These are phyloP conservation scores for Pontederia paniculata DNA, from an alignment of 176 grass and related monocot species.

Conservation along the genomic window DNA sequence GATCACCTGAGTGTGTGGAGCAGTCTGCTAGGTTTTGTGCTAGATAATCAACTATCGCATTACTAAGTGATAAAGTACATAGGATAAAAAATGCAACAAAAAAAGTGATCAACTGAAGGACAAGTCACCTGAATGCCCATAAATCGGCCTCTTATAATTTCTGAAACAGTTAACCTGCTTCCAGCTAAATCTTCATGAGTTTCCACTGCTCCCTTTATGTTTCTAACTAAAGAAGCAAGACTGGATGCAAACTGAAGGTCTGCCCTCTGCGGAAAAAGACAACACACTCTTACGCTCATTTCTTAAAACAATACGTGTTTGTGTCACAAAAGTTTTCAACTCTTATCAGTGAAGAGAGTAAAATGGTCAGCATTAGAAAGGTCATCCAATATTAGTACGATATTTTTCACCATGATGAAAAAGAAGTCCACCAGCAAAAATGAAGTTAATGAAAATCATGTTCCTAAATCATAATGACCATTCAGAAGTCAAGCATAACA, in stretches of 20 bases:
- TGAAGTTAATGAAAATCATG: background rate
- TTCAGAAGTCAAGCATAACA: too few species aligned
- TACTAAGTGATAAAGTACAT: background rate
- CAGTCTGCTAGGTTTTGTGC: too few species aligned
- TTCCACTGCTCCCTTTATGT: slow-evolving; percentile 40
- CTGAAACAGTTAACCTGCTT: slow-evolving; percentile 31
- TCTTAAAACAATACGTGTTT: background rate
- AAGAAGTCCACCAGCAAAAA: background rate
- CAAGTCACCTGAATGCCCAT: slow-evolving; percentile 69
- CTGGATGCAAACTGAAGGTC: slow-evolving; percentile 66
- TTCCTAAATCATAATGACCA: background rate
- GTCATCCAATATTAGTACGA: background rate
- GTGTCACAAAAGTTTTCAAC: slow-evolving; percentile 4
- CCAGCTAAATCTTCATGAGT: slow-evolving; percentile 71
- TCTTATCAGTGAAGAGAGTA: background rate
- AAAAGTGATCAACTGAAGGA: slow-evolving; percentile 10
- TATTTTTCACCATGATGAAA: background rate
- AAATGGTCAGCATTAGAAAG: background rate
- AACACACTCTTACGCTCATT: too few species aligned
- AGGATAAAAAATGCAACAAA: slow-evolving; percentile 6
- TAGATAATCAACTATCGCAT: background rate
- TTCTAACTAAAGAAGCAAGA: slow-evolving; percentile 58
- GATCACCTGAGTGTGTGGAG: too few species aligned
- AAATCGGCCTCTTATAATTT: slow-evolving; percentile 65
- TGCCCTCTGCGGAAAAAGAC: slow-evolving; percentile 52